Conservation (phyloP, 768 basidiomycete genomes). For the Lentinus tigrinus region DNA sequence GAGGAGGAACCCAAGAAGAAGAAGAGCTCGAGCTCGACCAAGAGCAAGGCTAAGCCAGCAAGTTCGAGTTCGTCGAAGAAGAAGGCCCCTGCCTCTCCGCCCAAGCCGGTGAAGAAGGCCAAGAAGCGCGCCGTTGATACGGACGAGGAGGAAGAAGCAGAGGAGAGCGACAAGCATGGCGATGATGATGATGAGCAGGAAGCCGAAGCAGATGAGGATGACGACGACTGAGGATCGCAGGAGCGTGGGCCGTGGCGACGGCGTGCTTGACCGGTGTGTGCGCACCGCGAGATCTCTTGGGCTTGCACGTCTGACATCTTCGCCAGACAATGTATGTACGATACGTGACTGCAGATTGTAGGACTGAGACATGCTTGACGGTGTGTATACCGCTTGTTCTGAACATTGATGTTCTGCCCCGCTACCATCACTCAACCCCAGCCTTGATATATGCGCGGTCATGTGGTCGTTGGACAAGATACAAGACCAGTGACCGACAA, state of each 20-base stretch:
- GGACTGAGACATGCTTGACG: too few relatives aligned
- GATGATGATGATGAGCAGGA: slow-evolving; percentile 40
- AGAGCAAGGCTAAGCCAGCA: slow-evolving; percentile 5
- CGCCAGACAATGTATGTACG: too few relatives aligned
- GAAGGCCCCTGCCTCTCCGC: slow-evolving; percentile 12
- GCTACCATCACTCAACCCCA: too few relatives aligned
- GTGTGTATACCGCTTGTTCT: too few relatives aligned
- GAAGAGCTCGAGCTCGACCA: slow-evolving; percentile 14
- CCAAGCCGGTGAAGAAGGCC: slow-evolving; percentile 20
- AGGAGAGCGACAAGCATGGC: slow-evolving; percentile 39
- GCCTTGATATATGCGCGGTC: too few relatives aligned
- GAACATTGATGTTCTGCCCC: too few relatives aligned
- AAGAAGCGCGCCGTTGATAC: slow-evolving; percentile 20
- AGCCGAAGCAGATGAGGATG: slow-evolving; percentile 26
- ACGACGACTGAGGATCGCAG: slow-evolving; percentile 1
- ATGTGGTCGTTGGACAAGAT: too few relatives aligned
- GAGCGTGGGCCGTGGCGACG: not conserved
- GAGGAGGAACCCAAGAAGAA: slow-evolving; percentile 49
- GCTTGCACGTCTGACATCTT: too few relatives aligned
- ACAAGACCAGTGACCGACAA: not conserved
- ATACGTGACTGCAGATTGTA: too few relatives aligned
- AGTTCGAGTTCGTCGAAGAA: slow-evolving; percentile 10
- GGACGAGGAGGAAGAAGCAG: slow-evolving; percentile 48
- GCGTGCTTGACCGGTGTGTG: not conserved
- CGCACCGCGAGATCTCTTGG: too few relatives aligned